Evolutionary conservation across 164 flowering plant species (phyloP).

Genomic region (Aristolochia contorta): DNA sequence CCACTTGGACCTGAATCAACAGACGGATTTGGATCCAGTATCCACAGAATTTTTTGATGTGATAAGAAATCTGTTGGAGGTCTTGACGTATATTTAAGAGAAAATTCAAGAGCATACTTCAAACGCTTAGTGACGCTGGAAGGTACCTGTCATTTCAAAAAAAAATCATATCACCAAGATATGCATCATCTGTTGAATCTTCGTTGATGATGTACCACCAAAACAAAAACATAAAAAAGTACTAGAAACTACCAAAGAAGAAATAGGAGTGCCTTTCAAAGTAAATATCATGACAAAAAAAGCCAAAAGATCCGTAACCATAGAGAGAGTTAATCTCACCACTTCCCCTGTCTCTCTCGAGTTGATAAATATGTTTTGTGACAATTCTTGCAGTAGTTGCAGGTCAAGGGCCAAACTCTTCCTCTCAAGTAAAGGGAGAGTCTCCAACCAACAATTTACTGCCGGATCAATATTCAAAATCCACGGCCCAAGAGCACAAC

Average conservation of each 20-base stretch:
- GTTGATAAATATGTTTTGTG: conserved; percentile 29
- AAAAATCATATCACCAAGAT: not conserved
- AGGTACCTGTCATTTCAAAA: conserved; percentile 26
- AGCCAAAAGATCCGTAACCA: no score
- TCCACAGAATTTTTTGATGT: conserved; percentile 69
- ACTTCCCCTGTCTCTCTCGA: conserved; percentile 10
- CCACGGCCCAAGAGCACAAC: conserved; percentile 44
- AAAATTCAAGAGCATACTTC: conserved; percentile 36
- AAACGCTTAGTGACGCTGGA: conserved; percentile 22
- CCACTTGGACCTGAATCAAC: conserved; percentile 39
- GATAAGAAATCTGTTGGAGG: conserved; percentile 61
- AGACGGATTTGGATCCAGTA: conserved; percentile 49
- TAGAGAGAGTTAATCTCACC: conserved; percentile 20
- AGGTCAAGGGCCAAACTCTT: conserved; percentile 54
- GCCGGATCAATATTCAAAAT: conserved; percentile 24
- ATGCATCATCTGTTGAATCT: no score
- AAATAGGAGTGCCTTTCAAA: no score
- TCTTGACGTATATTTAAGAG: conserved; percentile 55
- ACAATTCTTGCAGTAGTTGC: conserved; percentile 43
- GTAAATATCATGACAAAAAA: no score
- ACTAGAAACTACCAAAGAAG: not conserved
- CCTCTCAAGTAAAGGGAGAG: conserved; percentile 38
- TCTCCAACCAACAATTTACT: conserved; percentile 42
- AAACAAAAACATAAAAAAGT: not conserved
- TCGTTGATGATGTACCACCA: not conserved